Evolutionary conservation across 371 early-diverging fungal species (phyloP), one percentile per base, ranked within the genome.

Genomic region (Rhizopus microsporus): DNA sequence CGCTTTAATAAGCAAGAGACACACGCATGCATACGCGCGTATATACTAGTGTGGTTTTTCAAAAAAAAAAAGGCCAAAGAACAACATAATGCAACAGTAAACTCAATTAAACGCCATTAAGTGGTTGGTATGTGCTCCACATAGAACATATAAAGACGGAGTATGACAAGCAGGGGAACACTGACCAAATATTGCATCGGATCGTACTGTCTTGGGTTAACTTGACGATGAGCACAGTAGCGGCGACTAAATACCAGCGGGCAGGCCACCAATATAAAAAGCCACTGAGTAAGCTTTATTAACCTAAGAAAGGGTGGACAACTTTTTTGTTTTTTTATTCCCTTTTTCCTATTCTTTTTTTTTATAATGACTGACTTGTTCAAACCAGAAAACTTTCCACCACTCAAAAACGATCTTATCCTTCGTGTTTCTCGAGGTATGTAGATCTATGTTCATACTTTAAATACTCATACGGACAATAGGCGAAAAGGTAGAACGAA

Each of bases 361-460:
- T 38, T 13, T 43, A n/a, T 15, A 52, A 47, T 54, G 31, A 5
- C 44, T 57, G 63, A 54, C 56, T 35, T 35, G 39, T 32, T 57
- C 39, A 61, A 66, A 37, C 54, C 66, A 17, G 66, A 61, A 33
- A 66, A 66, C 51, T 96, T 96, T 59, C 96, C 98, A 35, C 75
- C 82, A 44, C 88, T 96, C 39, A 84, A 89, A 68, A 96, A 98
- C 71, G 95, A 96, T 70, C 86, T 95, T 52, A 84, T 96, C 54
- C 80, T 98, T 55, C 84, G 95, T 40, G 92, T 88, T 0, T 91
- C 93, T 17, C 84, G 90, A 40, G 98, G 88, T 72, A 12, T 3
- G 23, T 23, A 32, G 4, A 13, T 30, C 31, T 17, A 34, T 38
- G 34, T 15, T 35, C 4, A 33, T 12, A 30, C 52, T 9, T 38